Conservation (phyloP, 371 early-diverging fungal genomes). For the Polyrhizophydium stewartii region DNA sequence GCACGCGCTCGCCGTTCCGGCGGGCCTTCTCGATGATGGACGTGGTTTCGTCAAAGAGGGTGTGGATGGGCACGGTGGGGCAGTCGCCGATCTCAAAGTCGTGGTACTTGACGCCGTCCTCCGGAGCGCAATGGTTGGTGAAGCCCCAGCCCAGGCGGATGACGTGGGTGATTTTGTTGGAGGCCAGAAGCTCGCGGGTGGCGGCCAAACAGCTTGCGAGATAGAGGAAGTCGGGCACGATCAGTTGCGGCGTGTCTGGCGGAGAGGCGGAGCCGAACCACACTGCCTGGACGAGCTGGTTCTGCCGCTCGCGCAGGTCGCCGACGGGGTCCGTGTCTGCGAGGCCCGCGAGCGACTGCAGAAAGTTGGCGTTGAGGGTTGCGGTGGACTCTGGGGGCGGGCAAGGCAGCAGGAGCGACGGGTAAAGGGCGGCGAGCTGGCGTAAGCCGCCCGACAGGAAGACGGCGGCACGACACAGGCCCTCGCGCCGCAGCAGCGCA, state of each 20-base stretch:
- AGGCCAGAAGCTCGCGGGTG: conserved; percentile 5
- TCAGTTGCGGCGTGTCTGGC: conserved; percentile 27
- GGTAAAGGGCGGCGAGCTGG: not conserved
- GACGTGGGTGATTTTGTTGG: conserved; percentile 25
- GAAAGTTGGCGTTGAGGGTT: not conserved
- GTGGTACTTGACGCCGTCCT: conserved; percentile 16
- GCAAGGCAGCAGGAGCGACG: not conserved
- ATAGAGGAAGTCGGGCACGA: conserved; percentile 26
- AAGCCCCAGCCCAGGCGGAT: conserved; percentile 40
- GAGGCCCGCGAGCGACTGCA: not conserved
- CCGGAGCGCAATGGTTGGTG: conserved; percentile 2
- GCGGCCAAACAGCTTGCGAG: conserved; percentile 35
- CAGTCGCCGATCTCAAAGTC: conserved; percentile 34
- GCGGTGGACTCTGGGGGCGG: not conserved
- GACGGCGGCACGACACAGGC: not conserved
- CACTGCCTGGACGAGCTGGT: conserved; percentile 16
- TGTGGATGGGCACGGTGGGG: conserved; percentile 23
- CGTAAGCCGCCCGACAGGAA: not conserved
- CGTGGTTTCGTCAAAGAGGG: conserved; percentile 26
- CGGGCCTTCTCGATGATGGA: conserved; percentile 24
- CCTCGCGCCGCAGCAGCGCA: not conserved
- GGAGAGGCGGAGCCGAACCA: conserved; percentile 16
- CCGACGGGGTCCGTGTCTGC: not conserved
- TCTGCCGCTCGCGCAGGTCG: conserved; percentile 14
- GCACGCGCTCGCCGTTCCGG: conserved; percentile 14